phyloP scores from a whole-genome alignment of 768 basidiomycete genomes.

The Boletus rex-veris region DNA sequence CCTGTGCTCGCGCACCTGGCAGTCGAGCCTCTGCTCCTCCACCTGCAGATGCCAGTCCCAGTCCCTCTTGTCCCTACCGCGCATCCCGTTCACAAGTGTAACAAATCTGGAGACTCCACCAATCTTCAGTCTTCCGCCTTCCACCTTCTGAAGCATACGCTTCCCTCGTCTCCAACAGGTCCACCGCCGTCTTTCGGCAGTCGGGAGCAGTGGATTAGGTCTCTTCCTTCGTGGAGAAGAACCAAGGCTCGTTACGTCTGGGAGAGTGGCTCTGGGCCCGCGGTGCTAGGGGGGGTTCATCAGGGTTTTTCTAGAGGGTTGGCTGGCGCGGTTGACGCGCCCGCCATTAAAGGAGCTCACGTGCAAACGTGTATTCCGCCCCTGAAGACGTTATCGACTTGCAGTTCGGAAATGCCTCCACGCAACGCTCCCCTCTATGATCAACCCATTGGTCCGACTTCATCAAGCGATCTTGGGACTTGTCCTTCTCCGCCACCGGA shows the following conservation, averaged over 20 bases:
- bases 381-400: conserved; percentile 33
- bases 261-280: conserved; percentile 47
- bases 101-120: conserved; percentile 39
- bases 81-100: conserved; percentile 65
- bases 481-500: conserved; percentile 12
- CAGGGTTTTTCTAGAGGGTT: conserved; percentile 75
- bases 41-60: conserved; percentile 83
- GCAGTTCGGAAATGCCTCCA: conserved; percentile 14
- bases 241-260: conserved; percentile 63
- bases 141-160: conserved; percentile 51
- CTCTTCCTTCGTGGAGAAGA: conserved; percentile 68
- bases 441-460: conserved; percentile 8
- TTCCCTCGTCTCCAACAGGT: conserved; percentile 57
- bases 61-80: conserved; percentile 60
- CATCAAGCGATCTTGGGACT: background rate
- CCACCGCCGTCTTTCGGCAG: conserved; percentile 63
- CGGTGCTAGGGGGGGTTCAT: conserved; percentile 15
- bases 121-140: conserved; percentile 42
- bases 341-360: conserved; percentile 81
- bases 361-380: conserved; percentile 86
- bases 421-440: conserved; percentile 30
- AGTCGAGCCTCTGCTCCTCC: conserved; percentile 37
- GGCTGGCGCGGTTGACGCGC: conserved; percentile 70
- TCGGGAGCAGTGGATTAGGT: conserved; percentile 71
- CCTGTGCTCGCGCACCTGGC: conserved; percentile 44